These are phyloP conservation scores for Fusarium haematococcum DNA, from an alignment of 2,329 filamentous ascomycete genomes.

Conservation along the genomic window DNA sequence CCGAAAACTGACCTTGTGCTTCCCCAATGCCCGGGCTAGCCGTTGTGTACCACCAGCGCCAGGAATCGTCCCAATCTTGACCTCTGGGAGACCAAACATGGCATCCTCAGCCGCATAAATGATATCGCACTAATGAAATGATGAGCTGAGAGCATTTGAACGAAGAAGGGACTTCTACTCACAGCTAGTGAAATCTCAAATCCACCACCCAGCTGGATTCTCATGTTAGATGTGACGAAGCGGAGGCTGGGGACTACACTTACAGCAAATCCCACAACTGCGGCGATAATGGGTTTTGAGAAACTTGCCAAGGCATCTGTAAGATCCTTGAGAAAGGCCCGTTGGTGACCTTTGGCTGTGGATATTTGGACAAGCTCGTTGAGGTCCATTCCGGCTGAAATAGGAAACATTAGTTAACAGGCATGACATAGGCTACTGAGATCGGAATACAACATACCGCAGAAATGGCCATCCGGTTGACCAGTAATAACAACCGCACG, in stretches of 20 bases:
- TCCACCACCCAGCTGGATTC: slow-evolving; percentile 22
- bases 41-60: slow-evolving; percentile 51
- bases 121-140: slow-evolving; percentile 45
- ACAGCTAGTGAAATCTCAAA: slow-evolving; percentile 37
- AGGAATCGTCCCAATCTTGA: slow-evolving; percentile 50
- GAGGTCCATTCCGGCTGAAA: slow-evolving; percentile 30
- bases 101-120: slow-evolving; percentile 48
- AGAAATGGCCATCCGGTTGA: slow-evolving; percentile 30
- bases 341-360: slow-evolving; percentile 19
- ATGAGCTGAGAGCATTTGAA: neutral
- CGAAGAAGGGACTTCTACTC: neutral
- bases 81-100: slow-evolving; percentile 51
- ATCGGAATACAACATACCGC: slow-evolving; percentile 15
- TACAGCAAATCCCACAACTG: slow-evolving; percentile 32
- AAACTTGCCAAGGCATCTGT: slow-evolving; percentile 27
- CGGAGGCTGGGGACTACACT: neutral
- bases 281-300: slow-evolving; percentile 29
- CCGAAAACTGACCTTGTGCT: slow-evolving; percentile 44
- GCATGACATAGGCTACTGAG: neutral
- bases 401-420: neutral
- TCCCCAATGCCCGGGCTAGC: slow-evolving; percentile 47
- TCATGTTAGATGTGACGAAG: neutral
- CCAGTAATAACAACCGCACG: slow-evolving; percentile 27
- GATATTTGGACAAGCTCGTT: slow-evolving; percentile 33
- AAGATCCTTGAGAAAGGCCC: slow-evolving; percentile 29